A percentile compares a stretch with the other conserved stretches of the same genome.
These are phyloP conservation scores for Limnomonas spitsbergensis DNA, from an alignment of 139 green algal genomes.

Conservation along the genomic window DNA sequence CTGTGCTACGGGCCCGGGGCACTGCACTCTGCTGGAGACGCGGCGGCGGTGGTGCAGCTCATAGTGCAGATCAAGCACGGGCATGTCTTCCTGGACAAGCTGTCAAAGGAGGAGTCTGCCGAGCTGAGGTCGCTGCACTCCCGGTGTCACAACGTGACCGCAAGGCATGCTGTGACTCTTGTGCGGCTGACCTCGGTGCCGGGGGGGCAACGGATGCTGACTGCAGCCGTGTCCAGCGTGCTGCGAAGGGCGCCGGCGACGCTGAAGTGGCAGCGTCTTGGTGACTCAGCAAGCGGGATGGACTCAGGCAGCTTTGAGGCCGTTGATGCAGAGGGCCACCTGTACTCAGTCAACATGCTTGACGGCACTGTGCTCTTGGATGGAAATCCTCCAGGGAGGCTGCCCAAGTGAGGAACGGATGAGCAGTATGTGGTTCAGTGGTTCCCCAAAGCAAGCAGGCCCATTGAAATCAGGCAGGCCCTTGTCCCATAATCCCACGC, in stretches of 20 bases:
- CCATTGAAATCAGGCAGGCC: neutral
- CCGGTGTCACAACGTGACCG: conserved; percentile 26
- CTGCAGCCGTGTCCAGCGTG: neutral
- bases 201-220: neutral
- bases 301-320: conserved; percentile 35
- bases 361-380: conserved; percentile 40
- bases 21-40: neutral
- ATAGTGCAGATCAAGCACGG: conserved; percentile 37
- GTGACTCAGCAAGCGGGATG: neutral
- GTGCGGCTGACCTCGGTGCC: neutral
- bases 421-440: neutral
- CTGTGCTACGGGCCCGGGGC: neutral
- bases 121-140: conserved; percentile 22
- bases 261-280: conserved; percentile 1
- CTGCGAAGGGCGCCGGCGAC: neutral
- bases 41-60: conserved; percentile 21
- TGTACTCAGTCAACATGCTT: conserved; percentile 52
- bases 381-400: conserved; percentile 18
- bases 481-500: conserved; percentile 16
- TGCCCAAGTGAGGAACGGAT: neutral
- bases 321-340: conserved; percentile 14
- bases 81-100: conserved; percentile 23
- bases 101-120: neutral
- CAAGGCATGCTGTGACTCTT: neutral
- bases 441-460: conserved; percentile 2